Evolutionary conservation across 768 basidiomycete species (phyloP), one percentile per base, ranked within the genome.

Genomic region (Jaapia argillacea): DNA sequence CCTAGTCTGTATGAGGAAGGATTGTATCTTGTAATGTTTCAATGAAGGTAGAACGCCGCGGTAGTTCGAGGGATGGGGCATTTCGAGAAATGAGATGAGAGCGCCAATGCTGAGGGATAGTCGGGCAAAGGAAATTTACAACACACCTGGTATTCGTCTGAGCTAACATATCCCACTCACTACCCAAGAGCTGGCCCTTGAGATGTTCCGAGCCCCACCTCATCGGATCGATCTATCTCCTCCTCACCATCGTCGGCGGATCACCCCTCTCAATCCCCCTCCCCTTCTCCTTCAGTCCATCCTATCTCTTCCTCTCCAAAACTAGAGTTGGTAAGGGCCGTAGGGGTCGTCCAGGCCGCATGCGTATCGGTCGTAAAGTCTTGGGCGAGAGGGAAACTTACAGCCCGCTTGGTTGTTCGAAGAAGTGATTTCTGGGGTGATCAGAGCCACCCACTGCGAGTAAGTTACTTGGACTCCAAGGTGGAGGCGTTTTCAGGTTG

Each of bases 301-400:
- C 44, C 38, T 49, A 51, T 7, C 31, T 36, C 25, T 50, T 49
- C 37, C 40, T 48, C 10, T 44, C 18, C 10, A 25, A 18, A 7
- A 42, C 41, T 10, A 46, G 51, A 36, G 25, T 40, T 1, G 33
- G 40, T 2, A 51, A 48, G 5, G 57, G 58, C 12, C 65, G 64
- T 1, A 91, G 58, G 2, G 86, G 85, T 28, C 69, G 72, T 6
- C 55, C 60, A 3, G 89, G 87, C 3, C 85, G 72, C 74, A 86
- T 85, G 31, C 76, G 71, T 50, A 85, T 64, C 2, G 82, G 79
- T 3, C 72, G 68, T 4, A 87, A 64, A 12, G 85, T 62, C 7
- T 83, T 72, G 0, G 81, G 80, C 3, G 80, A 70, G 2, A 77
- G 60, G 0, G 84, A 84, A 35, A 77, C 72, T 41, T 71, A 72